phyloP scores from a whole-genome alignment of 202 grass and related monocot genomes.

The Schoenoplectus tabernaemontani region DNA sequence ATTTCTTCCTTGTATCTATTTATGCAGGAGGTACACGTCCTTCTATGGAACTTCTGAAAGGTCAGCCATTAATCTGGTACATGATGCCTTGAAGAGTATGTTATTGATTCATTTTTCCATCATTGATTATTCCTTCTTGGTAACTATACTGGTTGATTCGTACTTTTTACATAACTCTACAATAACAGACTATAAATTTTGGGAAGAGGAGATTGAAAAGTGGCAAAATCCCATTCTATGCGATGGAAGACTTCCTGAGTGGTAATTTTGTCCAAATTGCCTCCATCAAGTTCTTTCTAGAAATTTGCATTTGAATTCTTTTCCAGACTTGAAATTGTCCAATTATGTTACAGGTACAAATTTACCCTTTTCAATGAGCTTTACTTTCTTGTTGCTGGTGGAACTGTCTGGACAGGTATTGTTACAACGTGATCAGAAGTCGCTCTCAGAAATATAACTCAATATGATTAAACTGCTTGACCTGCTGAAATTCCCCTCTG shows the following conservation, averaged over 20 bases:
- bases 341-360: conserved; percentile 58
- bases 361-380: conserved; percentile 99
- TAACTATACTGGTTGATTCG: neutral
- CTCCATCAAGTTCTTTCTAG: neutral
- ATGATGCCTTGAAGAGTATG: conserved; percentile 97
- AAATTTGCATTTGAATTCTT: neutral
- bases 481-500: neutral
- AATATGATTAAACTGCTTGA: neutral
- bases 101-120: conserved; percentile 14
- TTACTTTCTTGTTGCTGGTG: conserved; percentile 92
- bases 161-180: neutral
- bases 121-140: neutral
- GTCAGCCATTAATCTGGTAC: conserved; percentile 81
- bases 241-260: conserved; percentile 84
- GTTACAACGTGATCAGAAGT: neutral
- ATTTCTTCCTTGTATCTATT: neutral
- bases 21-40: conserved; percentile 82
- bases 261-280: conserved; percentile 36
- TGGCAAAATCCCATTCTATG: conserved; percentile 89
- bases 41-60: conserved; percentile 96
- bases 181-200: conserved; percentile 68
- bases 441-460: neutral
- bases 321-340: neutral
- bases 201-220: conserved; percentile 98
- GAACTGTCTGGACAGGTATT: conserved; percentile 95